Conservation (phyloP, 805 yeast species). For the Priceomyces haplophilus region DNA sequence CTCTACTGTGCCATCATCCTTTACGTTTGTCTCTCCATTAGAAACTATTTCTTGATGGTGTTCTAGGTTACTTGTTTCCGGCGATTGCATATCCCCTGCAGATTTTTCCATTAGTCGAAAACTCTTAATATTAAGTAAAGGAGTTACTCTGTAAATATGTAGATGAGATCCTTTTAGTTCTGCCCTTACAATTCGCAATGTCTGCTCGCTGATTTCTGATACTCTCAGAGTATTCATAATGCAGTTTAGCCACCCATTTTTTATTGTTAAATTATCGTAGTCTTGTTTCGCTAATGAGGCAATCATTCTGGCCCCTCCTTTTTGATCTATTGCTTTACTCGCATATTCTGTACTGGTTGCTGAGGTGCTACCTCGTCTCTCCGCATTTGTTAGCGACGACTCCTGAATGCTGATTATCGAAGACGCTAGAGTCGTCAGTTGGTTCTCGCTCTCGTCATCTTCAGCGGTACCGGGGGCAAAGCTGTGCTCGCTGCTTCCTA, state of each 20-base stretch:
- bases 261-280: slow-evolving; percentile 29
- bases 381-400: not conserved
- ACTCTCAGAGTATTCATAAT: slow-evolving; percentile 31
- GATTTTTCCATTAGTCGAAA: slow-evolving; percentile 19
- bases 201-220: slow-evolving; percentile 31
- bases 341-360: not conserved
- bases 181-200: slow-evolving; percentile 53
- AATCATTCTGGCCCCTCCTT: slow-evolving; percentile 5
- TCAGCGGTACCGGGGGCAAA: no score
- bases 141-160: slow-evolving; percentile 57
- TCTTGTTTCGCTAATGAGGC: slow-evolving; percentile 21
- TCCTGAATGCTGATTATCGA: slow-evolving; percentile 10
- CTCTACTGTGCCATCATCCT: not conserved
- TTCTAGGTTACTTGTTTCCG: no score
- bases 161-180: slow-evolving; percentile 69
- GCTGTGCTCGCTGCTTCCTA: not conserved
- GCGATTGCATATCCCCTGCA: not conserved
- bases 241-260: slow-evolving; percentile 39
- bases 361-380: not conserved
- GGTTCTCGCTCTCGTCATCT: slow-evolving; percentile 9
- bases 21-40: no score
- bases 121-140: slow-evolving; percentile 39
- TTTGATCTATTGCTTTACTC: not conserved
- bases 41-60: not conserved
- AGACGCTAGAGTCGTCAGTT: slow-evolving; percentile 8